These are phyloP conservation scores for Exidia glandulosa DNA, from an alignment of 768 basidiomycete species.

Conservation along the genomic window DNA sequence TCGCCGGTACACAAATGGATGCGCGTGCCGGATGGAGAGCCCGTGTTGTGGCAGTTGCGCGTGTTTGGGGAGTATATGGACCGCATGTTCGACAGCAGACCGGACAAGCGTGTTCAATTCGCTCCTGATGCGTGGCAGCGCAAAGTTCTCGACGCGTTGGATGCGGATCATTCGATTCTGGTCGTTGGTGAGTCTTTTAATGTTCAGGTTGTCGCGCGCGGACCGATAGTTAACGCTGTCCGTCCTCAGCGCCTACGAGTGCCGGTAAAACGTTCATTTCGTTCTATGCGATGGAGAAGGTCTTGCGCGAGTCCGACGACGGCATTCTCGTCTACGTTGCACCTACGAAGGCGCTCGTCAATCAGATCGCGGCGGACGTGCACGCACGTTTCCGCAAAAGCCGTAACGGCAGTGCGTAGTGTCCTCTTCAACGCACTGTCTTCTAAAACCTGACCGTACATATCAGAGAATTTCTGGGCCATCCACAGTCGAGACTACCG, in stretches of 20 bases:
- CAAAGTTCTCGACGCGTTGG: constrained; percentile 52
- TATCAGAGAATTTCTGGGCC: constrained; percentile 47
- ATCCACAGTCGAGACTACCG: constrained; percentile 57
- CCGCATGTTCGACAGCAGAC: constrained; percentile 51
- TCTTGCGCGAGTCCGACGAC: constrained; percentile 50
- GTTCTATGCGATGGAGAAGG: constrained; percentile 65
- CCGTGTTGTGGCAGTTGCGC: constrained; percentile 56
- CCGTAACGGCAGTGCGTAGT: constrained; percentile 34
- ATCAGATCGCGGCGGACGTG: constrained; percentile 63
- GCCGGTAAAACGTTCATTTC: constrained; percentile 72
- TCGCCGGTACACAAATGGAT: constrained; percentile 37
- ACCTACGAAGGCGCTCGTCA: constrained; percentile 64
- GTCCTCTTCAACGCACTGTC: constrained; percentile 36
- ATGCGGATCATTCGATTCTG: constrained; percentile 45
- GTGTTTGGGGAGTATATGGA: constrained; percentile 65
- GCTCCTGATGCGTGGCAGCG: constrained; percentile 64
- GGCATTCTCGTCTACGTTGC: constrained; percentile 64
- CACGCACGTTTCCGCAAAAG: constrained; percentile 58
- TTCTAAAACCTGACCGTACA: constrained; percentile 40
- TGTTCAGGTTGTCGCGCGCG: not conserved
- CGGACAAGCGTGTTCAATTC: constrained; percentile 49
- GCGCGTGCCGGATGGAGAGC: constrained; percentile 38
- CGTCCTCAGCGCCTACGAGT: constrained; percentile 46
- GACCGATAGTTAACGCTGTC: not conserved
- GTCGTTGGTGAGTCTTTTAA: constrained; percentile 44